Evolutionary conservation across 2,329 filamentous ascomycete species (phyloP), one percentile per base, ranked within the genome.

Genomic region (Cercospora canescens): DNA sequence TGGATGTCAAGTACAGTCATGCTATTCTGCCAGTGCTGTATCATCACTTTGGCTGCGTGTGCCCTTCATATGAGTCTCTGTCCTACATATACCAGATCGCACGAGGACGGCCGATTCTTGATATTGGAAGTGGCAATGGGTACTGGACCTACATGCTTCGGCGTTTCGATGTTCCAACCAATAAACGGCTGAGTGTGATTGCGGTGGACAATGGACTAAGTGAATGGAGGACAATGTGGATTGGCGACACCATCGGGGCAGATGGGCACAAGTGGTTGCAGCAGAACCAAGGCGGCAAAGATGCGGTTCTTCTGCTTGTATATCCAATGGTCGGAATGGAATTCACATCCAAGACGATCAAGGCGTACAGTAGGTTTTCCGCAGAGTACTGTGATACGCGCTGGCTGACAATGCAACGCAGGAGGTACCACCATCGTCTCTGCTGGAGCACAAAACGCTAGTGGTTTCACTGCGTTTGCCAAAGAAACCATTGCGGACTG

Each of bases 101-200:
- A 50, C 72, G 70, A 6, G 83, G 82, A 1, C 80, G 85, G 6
- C 76, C 81, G 12, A 81, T 93, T 7, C 80, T 89, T 9, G 90
- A 93, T 70, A 79, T 92, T 41, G 91, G 89, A 4, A 88, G 85
- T 61, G 91, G 91, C 1, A 91, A 89, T 74, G 91, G 90, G 11
- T 93, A 93, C 79, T 93, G 90, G 90, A 85, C 87, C 7, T 89
- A 87, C 68, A 87, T 91, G 86, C 84, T 93, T 12, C 85, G 90
- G 2, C 77, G 81, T 26, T 84, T 88, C 71, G 84, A 86, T 21
- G 69, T 60, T 7, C 76, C 86, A 11, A 73, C 75, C 5, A 74
- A 75, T 71, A 74, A 72, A 62, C 71, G 71, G 63, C 21, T 79
- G 35, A 77, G 79, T 6, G 85, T 88, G 1, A 78, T 82, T 21